Conservation (phyloP, 768 basidiomycete species). For the Filobasidium floriforme region DNA sequence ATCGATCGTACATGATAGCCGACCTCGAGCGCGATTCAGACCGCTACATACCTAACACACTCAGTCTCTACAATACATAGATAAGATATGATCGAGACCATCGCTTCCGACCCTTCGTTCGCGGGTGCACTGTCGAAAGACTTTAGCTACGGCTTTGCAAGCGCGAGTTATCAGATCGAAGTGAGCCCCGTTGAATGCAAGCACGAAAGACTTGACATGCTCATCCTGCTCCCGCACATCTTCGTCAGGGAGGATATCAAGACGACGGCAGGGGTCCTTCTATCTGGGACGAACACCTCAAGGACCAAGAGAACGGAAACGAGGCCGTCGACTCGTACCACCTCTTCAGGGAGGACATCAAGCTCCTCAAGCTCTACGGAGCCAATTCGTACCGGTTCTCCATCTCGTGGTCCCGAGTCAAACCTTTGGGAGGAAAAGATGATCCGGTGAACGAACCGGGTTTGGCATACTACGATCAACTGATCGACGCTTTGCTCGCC, state of each 20-base stretch:
- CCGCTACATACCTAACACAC: no score
- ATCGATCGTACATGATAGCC: no score
- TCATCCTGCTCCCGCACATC: not conserved
- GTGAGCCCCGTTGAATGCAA: no score
- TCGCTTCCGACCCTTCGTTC: not conserved
- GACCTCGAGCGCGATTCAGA: no score
- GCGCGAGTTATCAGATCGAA: constrained; percentile 68
- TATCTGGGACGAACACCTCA: constrained; percentile 13
- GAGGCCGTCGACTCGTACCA: constrained; percentile 18
- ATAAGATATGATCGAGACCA: not conserved
- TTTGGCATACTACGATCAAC: constrained; percentile 28
- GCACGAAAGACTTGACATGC: constrained; percentile 29
- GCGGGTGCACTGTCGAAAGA: constrained; percentile 21
- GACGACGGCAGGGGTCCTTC: constrained; percentile 8
- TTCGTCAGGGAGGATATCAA: constrained; percentile 5
- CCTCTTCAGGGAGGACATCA: constrained; percentile 20
- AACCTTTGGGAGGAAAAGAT: constrained; percentile 62
- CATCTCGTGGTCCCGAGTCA: constrained; percentile 65
- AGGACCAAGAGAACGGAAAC: constrained; percentile 17
- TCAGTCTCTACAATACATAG: no score
- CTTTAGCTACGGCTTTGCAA: constrained; percentile 37
- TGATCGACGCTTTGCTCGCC: constrained; percentile 33
- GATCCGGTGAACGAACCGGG: constrained; percentile 60
- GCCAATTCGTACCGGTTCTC: constrained; percentile 70
- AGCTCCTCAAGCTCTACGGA: constrained; percentile 58